These are phyloP conservation scores for Coemansia asiatica DNA, from an alignment of 192 early-diverging fungal genomes.

Conservation along the genomic window DNA sequence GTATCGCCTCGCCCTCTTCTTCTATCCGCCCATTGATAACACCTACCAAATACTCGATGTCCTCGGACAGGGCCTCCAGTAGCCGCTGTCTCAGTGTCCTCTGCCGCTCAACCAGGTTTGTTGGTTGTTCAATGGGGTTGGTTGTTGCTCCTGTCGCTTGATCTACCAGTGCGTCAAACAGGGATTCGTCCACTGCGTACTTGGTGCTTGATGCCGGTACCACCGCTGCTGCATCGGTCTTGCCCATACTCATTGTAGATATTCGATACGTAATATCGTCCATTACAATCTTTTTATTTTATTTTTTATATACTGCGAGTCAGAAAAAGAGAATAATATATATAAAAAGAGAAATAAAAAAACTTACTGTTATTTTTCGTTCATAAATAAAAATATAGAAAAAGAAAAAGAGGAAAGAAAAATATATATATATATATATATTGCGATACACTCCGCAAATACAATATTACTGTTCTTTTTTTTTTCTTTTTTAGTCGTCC, in stretches of 20 bases:
- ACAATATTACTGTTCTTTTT: too few relatives aligned
- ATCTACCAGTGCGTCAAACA: constrained; percentile 49
- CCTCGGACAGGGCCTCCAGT: constrained; percentile 45
- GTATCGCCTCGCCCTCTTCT: constrained; percentile 70
- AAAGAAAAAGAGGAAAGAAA: neutral
- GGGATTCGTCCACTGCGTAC: constrained; percentile 46
- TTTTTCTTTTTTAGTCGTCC: too few relatives aligned
- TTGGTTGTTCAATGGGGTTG: too few relatives aligned
- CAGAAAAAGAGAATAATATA: neutral
- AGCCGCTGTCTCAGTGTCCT: constrained; percentile 57
- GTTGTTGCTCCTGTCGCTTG: constrained; percentile 17
- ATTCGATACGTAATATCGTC: constrained; percentile 28
- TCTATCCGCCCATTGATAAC: constrained; percentile 56
- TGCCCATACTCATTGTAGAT: constrained; percentile 12
- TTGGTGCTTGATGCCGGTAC: constrained; percentile 10
- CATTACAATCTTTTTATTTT: constrained; percentile 5
- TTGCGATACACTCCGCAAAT: neutral
- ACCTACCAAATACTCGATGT: constrained; percentile 49
- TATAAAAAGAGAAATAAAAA: too few relatives aligned
- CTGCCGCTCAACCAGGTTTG: neutral
- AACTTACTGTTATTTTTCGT: too few relatives aligned
- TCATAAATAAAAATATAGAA: neutral
- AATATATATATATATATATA: too few relatives aligned
- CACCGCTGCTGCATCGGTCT: constrained; percentile 5
- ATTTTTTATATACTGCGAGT: too few relatives aligned